Base-by-base conservation (phyloP, 345 rosid species). In the Citrus hindsii region DNA sequence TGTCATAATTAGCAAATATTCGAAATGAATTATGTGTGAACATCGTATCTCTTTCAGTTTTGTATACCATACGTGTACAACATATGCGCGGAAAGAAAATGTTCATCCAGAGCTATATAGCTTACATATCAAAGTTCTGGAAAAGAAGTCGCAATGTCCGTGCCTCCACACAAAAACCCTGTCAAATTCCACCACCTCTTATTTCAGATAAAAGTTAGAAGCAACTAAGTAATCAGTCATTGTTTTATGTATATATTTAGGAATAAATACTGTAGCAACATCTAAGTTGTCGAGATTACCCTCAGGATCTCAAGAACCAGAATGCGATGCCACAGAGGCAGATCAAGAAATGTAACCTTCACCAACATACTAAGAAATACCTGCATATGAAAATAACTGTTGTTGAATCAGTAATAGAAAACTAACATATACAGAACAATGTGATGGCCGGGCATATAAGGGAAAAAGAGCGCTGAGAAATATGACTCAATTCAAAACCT, bases 121-220 rank as follows among this genome's bases (percentile, higher is more conserved):
- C 98, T 80, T 90, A 95, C 99, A 91, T 88, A 88, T 96, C 99
- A 87, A 96, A 96, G 87, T 91, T 94, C 83, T 88, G 97, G 87
- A 96, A 96, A 82, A 96, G 97, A 82, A 84, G 84, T 67, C 84
- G 84, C 78, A 96, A 81, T 53, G 98, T 94, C 77, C 95, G 84
- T 71, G 98, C 98, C 88, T 94, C 99, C 80, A 94, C 93, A 86
- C 99, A 92, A 83, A 96, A 96, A 14, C 99, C 97, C 99, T 95
- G 90, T 75, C 78, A 88, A 75, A 69, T 71, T 74, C 71, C 83
- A 87, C 24, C 30, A 80, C 62, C 59, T 83, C 55, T 72, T 40
- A 33, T 27, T 35, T 79, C 55, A 79, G 79, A 77, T 18, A 77
- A 38, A 68, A 14, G 38, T 76, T 4, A 55, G 67, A 77, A 46